These are phyloP conservation scores for Paramecium tetraurelia DNA, from an alignment of 73 alveolate genomes.

Conservation along the genomic window DNA sequence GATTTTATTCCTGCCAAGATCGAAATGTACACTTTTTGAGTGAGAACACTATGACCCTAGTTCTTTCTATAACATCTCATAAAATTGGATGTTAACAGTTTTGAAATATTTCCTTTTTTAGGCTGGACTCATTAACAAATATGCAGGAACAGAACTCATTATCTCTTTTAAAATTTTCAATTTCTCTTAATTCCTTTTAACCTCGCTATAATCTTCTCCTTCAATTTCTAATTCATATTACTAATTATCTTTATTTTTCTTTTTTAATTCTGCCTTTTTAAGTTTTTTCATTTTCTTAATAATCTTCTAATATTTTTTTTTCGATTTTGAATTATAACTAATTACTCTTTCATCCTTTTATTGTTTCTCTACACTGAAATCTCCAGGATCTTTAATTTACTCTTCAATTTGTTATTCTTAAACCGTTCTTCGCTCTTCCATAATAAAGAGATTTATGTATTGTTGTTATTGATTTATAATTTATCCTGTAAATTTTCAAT, in stretches of 20 bases:
- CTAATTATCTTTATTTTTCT: background rate
- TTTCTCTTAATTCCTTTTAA: background rate
- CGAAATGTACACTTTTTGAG: background rate
- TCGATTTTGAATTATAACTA: background rate
- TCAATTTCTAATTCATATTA: background rate
- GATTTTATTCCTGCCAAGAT: background rate
- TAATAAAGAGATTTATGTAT: background rate
- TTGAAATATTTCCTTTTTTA: slow-evolving; percentile 14
- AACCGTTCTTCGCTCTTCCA: background rate
- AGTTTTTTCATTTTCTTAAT: background rate
- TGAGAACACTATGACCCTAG: background rate
- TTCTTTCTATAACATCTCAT: slow-evolving; percentile 16
- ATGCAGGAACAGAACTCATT: slow-evolving; percentile 35
- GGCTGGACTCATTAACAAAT: slow-evolving; percentile 34
- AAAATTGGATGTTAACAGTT: background rate
- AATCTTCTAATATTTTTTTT: background rate
- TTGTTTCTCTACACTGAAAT: background rate
- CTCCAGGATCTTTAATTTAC: background rate
- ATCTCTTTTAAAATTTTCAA: slow-evolving; percentile 14
- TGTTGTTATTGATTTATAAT: background rate
- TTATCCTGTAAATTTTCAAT: background rate
- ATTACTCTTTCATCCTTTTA: background rate
- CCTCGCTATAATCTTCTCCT: slow-evolving; percentile 47
- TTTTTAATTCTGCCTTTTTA: background rate
- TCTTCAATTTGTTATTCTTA: background rate